These are phyloP conservation scores for Heterobasidion annosum DNA, from an alignment of 1,284 basidiomycete genomes.

Conservation along the genomic window DNA sequence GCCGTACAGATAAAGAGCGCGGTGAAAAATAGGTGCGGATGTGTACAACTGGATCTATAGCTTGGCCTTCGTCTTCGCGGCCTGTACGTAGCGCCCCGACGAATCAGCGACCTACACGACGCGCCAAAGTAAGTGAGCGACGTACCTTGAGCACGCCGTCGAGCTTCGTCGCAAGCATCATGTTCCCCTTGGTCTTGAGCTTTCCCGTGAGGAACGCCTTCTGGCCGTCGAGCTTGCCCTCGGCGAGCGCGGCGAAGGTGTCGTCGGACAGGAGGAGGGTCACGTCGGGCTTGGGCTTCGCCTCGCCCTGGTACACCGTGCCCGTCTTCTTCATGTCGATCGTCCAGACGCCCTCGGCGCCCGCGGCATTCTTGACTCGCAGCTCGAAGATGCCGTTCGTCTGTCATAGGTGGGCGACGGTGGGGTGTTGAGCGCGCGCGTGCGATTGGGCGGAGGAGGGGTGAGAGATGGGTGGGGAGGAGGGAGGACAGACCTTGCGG, in stretches of 20 bases:
- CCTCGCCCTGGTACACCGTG: conserved; percentile 70
- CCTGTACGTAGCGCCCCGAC: conserved; percentile 12
- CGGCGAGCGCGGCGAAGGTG: conserved; percentile 55
- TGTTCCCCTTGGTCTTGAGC: conserved; percentile 78
- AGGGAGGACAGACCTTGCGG: conserved; percentile 60
- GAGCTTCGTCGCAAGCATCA: conserved; percentile 88
- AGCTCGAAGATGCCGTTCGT: conserved; percentile 91
- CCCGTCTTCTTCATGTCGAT: conserved; percentile 94
- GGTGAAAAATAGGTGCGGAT: no score
- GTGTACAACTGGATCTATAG: conserved; percentile 17
- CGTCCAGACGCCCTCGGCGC: conserved; percentile 81
- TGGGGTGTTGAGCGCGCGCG: background rate
- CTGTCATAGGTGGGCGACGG: conserved; percentile 28
- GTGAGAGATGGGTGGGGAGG: background rate
- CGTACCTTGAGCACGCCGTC: conserved; percentile 72
- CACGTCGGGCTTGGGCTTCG: conserved; percentile 69
- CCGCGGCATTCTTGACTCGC: conserved; percentile 70
- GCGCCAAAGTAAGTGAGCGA: background rate
- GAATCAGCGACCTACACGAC: background rate
- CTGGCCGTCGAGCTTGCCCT: conserved; percentile 79
- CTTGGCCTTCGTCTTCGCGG: conserved; percentile 29
- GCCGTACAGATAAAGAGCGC: no score
- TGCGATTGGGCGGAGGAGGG: background rate
- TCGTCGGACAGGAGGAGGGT: conserved; percentile 72
- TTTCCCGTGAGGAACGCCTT: conserved; percentile 94